Conservation (phyloP, 768 basidiomycete genomes). For the Suillus brevipes region DNA sequence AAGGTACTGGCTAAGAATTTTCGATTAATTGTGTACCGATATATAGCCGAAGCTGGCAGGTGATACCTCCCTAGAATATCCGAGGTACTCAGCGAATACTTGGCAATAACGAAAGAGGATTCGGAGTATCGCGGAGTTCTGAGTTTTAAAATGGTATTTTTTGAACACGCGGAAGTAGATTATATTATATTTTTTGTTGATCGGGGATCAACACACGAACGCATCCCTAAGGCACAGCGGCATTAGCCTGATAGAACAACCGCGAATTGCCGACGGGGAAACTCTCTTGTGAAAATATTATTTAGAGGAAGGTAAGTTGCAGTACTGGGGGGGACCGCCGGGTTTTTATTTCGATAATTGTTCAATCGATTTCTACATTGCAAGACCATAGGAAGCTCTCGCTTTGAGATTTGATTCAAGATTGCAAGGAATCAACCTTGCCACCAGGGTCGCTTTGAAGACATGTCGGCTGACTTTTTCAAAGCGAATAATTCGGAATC, state of each 20-base stretch:
- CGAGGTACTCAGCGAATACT: constrained; percentile 22
- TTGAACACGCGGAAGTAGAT: constrained; percentile 33
- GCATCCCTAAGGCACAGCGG: constrained; percentile 32
- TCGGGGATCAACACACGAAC: constrained; percentile 61
- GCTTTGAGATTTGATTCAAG: constrained; percentile 38
- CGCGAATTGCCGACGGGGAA: constrained; percentile 29
- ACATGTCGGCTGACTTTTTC: constrained; percentile 37
- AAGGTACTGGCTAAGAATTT: constrained; percentile 5
- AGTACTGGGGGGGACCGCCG: constrained; percentile 3
- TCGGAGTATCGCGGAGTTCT: constrained; percentile 29
- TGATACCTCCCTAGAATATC: constrained; percentile 5
- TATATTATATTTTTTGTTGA: constrained; percentile 43
- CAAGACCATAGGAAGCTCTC: constrained; percentile 13
- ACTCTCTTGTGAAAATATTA: constrained; percentile 10
- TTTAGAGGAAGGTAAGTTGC: not conserved
- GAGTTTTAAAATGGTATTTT: constrained; percentile 22
- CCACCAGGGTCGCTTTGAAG: constrained; percentile 36
- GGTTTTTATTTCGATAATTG: constrained; percentile 5
- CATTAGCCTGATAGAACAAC: constrained; percentile 22
- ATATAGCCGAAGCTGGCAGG: constrained; percentile 5
- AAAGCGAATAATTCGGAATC: constrained; percentile 54
- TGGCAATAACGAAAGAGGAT: constrained; percentile 6
- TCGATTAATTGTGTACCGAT: constrained; percentile 7
- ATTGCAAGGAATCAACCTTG: constrained; percentile 30
- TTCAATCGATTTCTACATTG: not conserved